phyloP scores from a whole-genome alignment of 805 yeast species.

The Saturnispora hagleri region DNA sequence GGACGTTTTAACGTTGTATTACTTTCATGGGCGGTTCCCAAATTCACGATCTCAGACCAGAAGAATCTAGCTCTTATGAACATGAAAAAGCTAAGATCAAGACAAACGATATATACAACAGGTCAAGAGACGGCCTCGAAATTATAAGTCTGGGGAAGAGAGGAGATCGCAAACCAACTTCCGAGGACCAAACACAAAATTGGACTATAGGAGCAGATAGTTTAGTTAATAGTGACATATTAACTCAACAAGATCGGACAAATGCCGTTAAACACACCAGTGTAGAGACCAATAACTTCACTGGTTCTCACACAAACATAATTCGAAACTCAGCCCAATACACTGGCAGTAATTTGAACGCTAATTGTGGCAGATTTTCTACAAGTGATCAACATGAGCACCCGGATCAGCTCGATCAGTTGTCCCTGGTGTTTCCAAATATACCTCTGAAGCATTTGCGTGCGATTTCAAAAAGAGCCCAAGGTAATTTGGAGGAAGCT shows the following conservation, averaged over 20 bases:
- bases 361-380: not conserved
- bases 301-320: no score
- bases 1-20: not conserved
- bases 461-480: slow-evolving; percentile 22
- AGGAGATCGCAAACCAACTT: not conserved
- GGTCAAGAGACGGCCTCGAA: not conserved
- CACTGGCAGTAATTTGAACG: not conserved
- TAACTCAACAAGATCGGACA: not conserved
- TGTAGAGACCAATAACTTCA: no score
- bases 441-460: slow-evolving; percentile 25
- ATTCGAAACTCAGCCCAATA: not conserved
- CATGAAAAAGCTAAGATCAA: not conserved
- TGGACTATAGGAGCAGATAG: not conserved
- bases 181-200: not conserved
- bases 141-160: not conserved
- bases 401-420: not conserved
- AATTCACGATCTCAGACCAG: not conserved
- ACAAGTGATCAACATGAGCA: not conserved
- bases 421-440: slow-evolving; percentile 39
- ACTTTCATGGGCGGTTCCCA: not conserved
- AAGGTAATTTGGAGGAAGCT: slow-evolving; percentile 27
- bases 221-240: not conserved
- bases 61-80: not conserved
- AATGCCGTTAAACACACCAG: not conserved
- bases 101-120: not conserved